Conservation (phyloP, 164 flowering plant genomes). For the Warburgia ugandensis region DNA sequence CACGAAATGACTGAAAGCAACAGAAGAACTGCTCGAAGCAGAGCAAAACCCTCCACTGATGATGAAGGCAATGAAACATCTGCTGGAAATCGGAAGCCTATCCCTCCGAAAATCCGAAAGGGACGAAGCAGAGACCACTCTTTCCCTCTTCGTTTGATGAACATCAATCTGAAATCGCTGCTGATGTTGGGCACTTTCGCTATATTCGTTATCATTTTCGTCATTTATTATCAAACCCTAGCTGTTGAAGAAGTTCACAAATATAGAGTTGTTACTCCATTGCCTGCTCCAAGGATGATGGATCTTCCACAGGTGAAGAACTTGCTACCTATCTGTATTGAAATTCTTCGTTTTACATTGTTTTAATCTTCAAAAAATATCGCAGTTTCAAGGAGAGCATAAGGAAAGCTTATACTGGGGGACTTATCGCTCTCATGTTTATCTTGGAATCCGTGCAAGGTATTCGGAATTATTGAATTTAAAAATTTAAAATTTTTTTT, state of each 20-base stretch:
- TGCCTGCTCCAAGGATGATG: slow-evolving; percentile 14
- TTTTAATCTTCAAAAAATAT: not conserved
- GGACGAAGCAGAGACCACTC: not conserved
- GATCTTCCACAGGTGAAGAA: slow-evolving; percentile 13
- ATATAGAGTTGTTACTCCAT: slow-evolving; percentile 8
- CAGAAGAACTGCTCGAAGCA: slow-evolving; percentile 10
- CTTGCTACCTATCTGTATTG: not conserved
- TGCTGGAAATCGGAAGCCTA: not conserved
- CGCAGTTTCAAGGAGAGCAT: slow-evolving; percentile 94
- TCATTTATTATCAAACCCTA: slow-evolving; percentile 3
- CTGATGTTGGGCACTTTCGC: slow-evolving; percentile 8
- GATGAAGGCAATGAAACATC: not conserved
- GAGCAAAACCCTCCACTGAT: not conserved
- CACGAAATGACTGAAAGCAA: slow-evolving; percentile 4
- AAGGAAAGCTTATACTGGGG: slow-evolving; percentile 97
- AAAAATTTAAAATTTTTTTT: not conserved
- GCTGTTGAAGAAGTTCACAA: not conserved
- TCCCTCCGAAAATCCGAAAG: not conserved
- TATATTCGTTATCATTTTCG: not conserved
- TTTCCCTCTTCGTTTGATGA: slow-evolving; percentile 5
- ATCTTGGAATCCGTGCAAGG: slow-evolving; percentile 92
- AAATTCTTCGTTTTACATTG: not conserved
- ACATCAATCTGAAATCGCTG: slow-evolving; percentile 3
- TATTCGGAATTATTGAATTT: slow-evolving; percentile 11
- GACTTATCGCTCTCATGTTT: slow-evolving; percentile 86